Base-by-base conservation (phyloP, 352 stramenopile species). In the Pythium coloratum region DNA sequence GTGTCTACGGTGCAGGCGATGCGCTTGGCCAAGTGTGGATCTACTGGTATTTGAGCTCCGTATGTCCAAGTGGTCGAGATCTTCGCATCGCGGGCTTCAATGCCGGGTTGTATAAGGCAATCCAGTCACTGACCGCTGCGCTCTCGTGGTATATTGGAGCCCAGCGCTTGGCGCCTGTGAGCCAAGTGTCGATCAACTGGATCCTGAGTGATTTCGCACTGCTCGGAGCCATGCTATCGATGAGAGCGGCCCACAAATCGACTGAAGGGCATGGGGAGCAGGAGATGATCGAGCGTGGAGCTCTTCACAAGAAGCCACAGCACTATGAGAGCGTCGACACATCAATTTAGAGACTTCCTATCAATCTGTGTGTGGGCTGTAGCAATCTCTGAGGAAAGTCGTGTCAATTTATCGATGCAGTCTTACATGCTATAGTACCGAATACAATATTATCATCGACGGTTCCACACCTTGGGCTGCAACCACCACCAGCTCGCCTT, bases 41-140 rank as follows among this genome's bases (percentile, higher is more conserved):
- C 53, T 95, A 93, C 68, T 96, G 89, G 87, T 76, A 90, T 53
- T 78, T 96, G 57, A 82, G 85, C 34, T 63, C 66, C 24, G 76
- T 89, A 28, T 70, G 62, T 33, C 10, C 58, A 8, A 78, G 73
- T 4, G 71, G 64, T 1, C 68, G 69, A 28, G 76, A 78, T 34
- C 64, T 66, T 24, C 67, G 80, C 18, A 73, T 82, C 33, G 68
- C 67, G 6, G 74, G 74, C 18, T 76, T 83, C 51, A 81, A 85
- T 24, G 75, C 89, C 6, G 85, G 84, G 0, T 73, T 82, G 36
- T 94, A 91, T 75, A 95, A 96, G 62, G 62, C 68, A 30, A 61
- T 91, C 8, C 86, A 96, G 60, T 54, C 76, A 4, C 63, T 68
- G 6, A 79, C 67, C 28, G 75, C 76, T 1, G 75, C 76, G 0